These are phyloP conservation scores for Podila epicladia DNA, from an alignment of 192 early-diverging fungal species.

Conservation along the genomic window DNA sequence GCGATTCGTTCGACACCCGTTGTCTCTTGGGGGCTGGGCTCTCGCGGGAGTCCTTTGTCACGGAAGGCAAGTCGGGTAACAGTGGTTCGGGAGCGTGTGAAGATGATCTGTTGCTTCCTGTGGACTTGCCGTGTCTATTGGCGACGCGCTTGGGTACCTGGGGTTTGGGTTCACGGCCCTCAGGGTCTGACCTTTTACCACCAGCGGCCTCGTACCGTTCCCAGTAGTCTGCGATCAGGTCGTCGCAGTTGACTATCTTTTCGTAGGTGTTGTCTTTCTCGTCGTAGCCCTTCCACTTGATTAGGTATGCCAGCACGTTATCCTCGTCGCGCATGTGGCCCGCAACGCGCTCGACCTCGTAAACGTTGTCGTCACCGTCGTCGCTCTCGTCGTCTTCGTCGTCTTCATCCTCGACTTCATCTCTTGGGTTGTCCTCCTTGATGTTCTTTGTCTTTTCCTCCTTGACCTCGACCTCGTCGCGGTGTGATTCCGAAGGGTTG, in stretches of 20 bases:
- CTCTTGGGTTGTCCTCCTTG: background rate
- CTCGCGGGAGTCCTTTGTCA: background rate
- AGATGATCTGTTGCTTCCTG: background rate
- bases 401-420: background rate
- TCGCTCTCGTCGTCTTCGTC: background rate
- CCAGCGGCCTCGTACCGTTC: conserved; percentile 9
- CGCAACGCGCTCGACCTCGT: conserved; percentile 38
- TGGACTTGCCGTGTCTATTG: background rate
- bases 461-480: too few relatives aligned
- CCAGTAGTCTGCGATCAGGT: conserved; percentile 32
- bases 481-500: too few relatives aligned
- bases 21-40: background rate
- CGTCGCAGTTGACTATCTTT: conserved; percentile 7
- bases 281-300: conserved; percentile 50
- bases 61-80: background rate
- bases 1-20: background rate
- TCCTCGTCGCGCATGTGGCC: conserved; percentile 13
- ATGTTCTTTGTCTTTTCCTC: too few relatives aligned
- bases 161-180: conserved; percentile 12
- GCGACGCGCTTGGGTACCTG: background rate
- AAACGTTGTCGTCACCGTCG: conserved; percentile 10
- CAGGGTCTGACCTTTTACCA: conserved; percentile 15
- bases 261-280: conserved; percentile 39
- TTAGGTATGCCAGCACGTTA: conserved; percentile 10
- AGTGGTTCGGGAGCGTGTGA: background rate